These are phyloP conservation scores for Vitis rotundifolia DNA, from an alignment of 164 flowering plant species.

Conservation along the genomic window DNA sequence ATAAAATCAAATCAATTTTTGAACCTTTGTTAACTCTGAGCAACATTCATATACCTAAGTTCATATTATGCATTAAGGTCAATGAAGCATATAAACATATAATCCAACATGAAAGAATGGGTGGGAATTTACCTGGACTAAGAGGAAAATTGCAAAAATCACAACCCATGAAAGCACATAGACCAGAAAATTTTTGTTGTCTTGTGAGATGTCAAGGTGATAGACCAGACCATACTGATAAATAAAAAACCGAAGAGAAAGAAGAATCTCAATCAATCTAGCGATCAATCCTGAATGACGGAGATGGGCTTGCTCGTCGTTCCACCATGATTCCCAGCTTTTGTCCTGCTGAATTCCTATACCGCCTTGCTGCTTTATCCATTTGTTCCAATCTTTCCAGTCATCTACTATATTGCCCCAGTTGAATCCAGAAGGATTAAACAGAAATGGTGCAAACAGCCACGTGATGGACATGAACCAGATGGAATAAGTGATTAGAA, in stretches of 20 bases:
- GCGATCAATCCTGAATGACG: slow-evolving; percentile 58
- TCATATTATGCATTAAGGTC: background rate
- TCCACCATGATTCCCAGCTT: slow-evolving; percentile 99
- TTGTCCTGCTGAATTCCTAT: slow-evolving; percentile 85
- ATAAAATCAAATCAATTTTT: too few relatives aligned
- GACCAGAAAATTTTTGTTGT: slow-evolving; percentile 65
- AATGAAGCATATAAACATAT: background rate
- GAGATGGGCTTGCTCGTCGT: slow-evolving; percentile 86
- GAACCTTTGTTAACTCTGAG: too few relatives aligned
- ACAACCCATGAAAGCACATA: slow-evolving; percentile 91
- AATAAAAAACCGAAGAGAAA: slow-evolving; percentile 82
- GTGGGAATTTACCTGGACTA: slow-evolving; percentile 60
- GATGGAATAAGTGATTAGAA: slow-evolving; percentile 72
- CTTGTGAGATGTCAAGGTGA: slow-evolving; percentile 84
- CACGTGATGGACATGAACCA: slow-evolving; percentile 93
- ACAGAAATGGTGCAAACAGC: slow-evolving; percentile 93
- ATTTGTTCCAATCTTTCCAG: slow-evolving; percentile 95
- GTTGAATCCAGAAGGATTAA: slow-evolving; percentile 89
- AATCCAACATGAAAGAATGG: slow-evolving; percentile 3
- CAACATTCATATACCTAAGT: background rate
- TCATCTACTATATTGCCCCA: slow-evolving; percentile 89
- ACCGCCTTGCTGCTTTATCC: slow-evolving; percentile 89
- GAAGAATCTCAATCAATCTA: slow-evolving; percentile 64
- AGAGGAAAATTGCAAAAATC: slow-evolving; percentile 54
- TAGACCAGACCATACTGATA: slow-evolving; percentile 96